phyloP scores from a whole-genome alignment of 345 rosid genomes.

The Draba incana region DNA sequence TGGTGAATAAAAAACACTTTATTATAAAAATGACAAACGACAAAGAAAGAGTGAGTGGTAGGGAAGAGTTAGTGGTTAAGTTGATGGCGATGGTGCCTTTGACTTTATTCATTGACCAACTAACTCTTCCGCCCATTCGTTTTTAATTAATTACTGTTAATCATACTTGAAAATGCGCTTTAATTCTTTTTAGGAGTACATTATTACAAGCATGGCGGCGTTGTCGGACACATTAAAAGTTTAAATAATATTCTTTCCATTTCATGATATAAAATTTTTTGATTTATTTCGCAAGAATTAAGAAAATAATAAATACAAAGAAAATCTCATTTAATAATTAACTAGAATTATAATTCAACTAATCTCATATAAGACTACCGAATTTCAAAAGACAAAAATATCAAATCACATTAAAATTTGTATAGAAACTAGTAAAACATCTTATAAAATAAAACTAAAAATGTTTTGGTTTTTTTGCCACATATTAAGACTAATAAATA shows the following conservation, averaged over 20 bases:
- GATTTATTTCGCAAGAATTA: no score
- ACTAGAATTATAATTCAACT: no score
- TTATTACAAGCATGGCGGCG: constrained; percentile 38
- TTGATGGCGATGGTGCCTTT: constrained; percentile 45
- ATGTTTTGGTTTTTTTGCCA: no score
- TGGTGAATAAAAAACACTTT: background rate
- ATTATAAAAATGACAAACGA: constrained; percentile 7
- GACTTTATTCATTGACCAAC: constrained; percentile 38
- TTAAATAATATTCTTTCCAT: background rate
- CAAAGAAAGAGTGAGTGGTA: constrained; percentile 45
- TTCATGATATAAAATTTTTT: no score
- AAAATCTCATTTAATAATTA: no score
- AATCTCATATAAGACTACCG: no score
- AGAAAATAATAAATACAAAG: no score
- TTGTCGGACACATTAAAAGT: constrained; percentile 32
- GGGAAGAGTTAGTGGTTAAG: constrained; percentile 38
- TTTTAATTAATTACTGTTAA: constrained; percentile 1
- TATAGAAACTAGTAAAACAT: no score
- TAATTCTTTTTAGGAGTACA: background rate
- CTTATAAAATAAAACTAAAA: no score
- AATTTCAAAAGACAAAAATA: no score
- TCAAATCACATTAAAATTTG: no score
- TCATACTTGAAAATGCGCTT: background rate
- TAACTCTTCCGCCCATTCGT: constrained; percentile 23
- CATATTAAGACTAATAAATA: no score